Evolutionary conservation across 441 rosid genomes (phyloP).

Genomic region (Gossypium schwendimanii): DNA sequence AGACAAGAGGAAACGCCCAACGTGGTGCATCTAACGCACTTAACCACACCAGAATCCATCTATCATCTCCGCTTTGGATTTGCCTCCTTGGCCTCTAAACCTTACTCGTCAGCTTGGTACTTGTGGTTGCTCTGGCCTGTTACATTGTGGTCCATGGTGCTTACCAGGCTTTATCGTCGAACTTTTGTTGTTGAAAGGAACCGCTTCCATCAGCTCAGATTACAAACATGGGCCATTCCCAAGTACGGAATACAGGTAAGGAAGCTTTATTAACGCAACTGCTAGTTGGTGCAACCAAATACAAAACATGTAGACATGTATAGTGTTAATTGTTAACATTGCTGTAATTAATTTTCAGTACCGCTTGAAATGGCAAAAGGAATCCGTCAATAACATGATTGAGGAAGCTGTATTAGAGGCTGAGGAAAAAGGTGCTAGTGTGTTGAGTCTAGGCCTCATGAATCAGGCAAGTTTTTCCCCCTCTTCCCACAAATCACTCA

Average conservation of each 20-base stretch:
- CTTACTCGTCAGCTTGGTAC: constrained; percentile 29
- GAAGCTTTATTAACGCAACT: background rate
- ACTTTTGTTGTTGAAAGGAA: constrained; percentile 42
- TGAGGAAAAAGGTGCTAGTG: constrained; percentile 52
- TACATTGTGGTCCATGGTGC: constrained; percentile 23
- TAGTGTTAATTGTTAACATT: background rate
- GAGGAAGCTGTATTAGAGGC: constrained; percentile 64
- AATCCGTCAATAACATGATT: constrained; percentile 28
- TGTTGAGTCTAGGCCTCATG: constrained; percentile 57
- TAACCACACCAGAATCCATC: constrained; percentile 39
- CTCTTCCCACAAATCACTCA: background rate
- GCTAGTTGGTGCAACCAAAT: background rate
- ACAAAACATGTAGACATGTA: background rate
- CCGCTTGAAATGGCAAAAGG: constrained; percentile 24
- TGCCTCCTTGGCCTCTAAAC: constrained; percentile 39
- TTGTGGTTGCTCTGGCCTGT: constrained; percentile 43
- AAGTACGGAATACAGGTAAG: constrained; percentile 52
- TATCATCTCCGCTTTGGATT: constrained; percentile 42
- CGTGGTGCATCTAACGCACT: constrained; percentile 36
- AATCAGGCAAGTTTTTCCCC: constrained; percentile 44
- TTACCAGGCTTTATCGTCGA: constrained; percentile 33
- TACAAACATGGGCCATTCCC: constrained; percentile 71
- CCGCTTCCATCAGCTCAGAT: constrained; percentile 29
- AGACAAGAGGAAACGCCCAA: constrained; percentile 36
- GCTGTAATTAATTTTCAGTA: constrained; percentile 31